phyloP scores from a whole-genome alignment of 2,329 filamentous ascomycete genomes.

The Trichoderma afroharzianum region DNA sequence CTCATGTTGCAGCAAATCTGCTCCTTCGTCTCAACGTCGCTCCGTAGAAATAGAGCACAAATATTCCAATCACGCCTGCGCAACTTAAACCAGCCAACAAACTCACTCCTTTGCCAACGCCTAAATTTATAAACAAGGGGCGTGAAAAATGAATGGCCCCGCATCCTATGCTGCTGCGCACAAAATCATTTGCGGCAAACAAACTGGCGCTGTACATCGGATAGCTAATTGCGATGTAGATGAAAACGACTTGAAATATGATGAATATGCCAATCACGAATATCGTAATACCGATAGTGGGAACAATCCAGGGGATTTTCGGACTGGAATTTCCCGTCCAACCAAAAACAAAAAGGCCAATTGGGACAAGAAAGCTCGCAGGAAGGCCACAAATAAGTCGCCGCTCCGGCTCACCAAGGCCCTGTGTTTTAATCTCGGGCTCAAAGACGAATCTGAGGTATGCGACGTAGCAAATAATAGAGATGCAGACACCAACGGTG shows the following conservation, averaged over 20 bases:
- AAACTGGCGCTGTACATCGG: not conserved
- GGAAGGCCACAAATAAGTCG: not conserved
- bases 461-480: not conserved
- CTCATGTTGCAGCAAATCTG: not conserved
- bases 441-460: not conserved
- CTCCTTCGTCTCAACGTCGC: not conserved
- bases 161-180: not conserved
- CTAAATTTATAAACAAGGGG: not conserved
- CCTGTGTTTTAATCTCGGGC: not conserved
- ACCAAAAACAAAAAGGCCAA: not conserved
- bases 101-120: not conserved
- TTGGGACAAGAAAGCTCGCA: not conserved
- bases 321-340: not conserved
- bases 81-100: not conserved
- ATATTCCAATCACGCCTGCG: not conserved
- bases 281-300: not conserved
- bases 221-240: not conserved
- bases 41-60: constrained; percentile 1
- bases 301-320: not conserved
- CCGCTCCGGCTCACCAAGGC: not conserved
- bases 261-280: not conserved
- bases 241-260: not conserved
- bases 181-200: constrained; percentile 4
- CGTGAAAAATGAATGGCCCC: constrained; percentile 6
- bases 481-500: not conserved